Percentiles rank a stretch among this genome's conserved stretches.
Evolutionary conservation across 768 basidiomycete species (phyloP).

Genomic region (Suillus bovinus): DNA sequence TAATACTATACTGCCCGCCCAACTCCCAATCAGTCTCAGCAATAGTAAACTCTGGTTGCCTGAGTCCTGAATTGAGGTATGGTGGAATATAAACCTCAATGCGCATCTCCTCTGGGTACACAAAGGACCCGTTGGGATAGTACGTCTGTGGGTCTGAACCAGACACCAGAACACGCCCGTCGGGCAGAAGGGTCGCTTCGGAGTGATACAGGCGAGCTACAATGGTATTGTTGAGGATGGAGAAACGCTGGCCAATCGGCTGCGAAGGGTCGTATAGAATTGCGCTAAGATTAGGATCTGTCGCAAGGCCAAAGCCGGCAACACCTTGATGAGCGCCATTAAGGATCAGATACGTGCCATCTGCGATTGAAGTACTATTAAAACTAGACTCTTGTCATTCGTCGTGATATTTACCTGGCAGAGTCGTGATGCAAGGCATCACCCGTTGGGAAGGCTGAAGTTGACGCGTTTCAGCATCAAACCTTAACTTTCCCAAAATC

Average conservation of each 20-base stretch:
- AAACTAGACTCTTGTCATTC: not conserved
- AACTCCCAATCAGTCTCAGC: slow-evolving; percentile 63
- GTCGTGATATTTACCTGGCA: slow-evolving; percentile 44
- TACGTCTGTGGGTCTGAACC: slow-evolving; percentile 71
- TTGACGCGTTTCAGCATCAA: not conserved
- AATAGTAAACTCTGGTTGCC: slow-evolving; percentile 63
- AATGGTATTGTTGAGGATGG: slow-evolving; percentile 66
- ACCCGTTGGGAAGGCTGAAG: slow-evolving; percentile 68
- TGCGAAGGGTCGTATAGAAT: slow-evolving; percentile 69
- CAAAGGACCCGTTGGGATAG: slow-evolving; percentile 35
- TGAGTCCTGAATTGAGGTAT: slow-evolving; percentile 66
- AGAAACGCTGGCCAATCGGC: slow-evolving; percentile 60
- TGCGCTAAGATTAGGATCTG: slow-evolving; percentile 61
- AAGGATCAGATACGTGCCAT: slow-evolving; percentile 75
- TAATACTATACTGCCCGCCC: slow-evolving; percentile 53
- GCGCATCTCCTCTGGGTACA: slow-evolving; percentile 77
- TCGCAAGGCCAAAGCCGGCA: slow-evolving; percentile 73
- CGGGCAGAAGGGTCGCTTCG: slow-evolving; percentile 71
- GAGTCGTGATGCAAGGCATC: slow-evolving; percentile 71
- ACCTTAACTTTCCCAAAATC: not conserved
- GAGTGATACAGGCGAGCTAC: slow-evolving; percentile 81
- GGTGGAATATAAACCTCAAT: slow-evolving; percentile 84
- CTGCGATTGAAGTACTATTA: slow-evolving; percentile 14
- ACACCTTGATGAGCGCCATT: slow-evolving; percentile 73
- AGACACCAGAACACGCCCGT: slow-evolving; percentile 73